Percentiles rank a stretch among this genome's conserved stretches.
phyloP scores from a whole-genome alignment of 108 stramenopile species.

The Aureococcus anophagefferens region DNA sequence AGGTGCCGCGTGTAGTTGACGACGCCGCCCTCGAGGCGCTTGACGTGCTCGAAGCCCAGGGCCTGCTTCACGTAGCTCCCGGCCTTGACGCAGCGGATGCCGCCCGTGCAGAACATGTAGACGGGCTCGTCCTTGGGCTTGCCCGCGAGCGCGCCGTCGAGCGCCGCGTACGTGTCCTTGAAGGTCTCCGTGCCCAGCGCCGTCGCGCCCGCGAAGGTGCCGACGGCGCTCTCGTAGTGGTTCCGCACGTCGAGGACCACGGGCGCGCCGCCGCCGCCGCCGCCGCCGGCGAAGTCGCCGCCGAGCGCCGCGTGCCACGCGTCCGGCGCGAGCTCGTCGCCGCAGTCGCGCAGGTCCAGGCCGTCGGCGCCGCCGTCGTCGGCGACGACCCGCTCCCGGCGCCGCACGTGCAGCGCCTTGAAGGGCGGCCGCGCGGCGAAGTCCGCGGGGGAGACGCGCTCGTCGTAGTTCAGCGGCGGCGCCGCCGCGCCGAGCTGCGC shows the following conservation, averaged over 20 bases:
- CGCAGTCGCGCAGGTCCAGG: slow-evolving; percentile 21
- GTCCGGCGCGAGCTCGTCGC: slow-evolving; percentile 18
- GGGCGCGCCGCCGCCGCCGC: neutral
- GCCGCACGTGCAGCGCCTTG: slow-evolving; percentile 31
- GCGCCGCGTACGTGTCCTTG: slow-evolving; percentile 74
- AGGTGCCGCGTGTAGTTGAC: slow-evolving; percentile 79
- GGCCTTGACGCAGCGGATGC: slow-evolving; percentile 87
- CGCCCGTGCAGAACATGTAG: slow-evolving; percentile 89
- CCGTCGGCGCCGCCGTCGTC: slow-evolving; percentile 23
- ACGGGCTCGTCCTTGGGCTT: slow-evolving; percentile 75
- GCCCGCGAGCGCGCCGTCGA: slow-evolving; percentile 62
- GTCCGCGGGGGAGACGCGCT: slow-evolving; percentile 16
- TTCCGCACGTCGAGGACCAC: slow-evolving; percentile 73
- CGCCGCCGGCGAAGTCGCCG: neutral
- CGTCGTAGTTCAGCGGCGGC: slow-evolving; percentile 26
- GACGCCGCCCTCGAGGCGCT: slow-evolving; percentile 81
- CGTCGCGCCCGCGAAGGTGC: slow-evolving; percentile 73
- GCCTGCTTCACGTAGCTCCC: slow-evolving; percentile 81
- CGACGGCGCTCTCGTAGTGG: slow-evolving; percentile 81
- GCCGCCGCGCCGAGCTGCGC: slow-evolving; percentile 12
- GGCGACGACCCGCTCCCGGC: slow-evolving; percentile 36
- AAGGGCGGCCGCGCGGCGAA: slow-evolving; percentile 20
- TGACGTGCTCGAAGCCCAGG: slow-evolving; percentile 83
- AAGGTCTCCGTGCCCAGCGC: slow-evolving; percentile 78
- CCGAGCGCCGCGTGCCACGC: slow-evolving; percentile 37